Percentiles rank a stretch among this genome's conserved stretches.
phyloP scores from a whole-genome alignment of 2,329 filamentous ascomycete genomes.

The Fusarium mexicanum region DNA sequence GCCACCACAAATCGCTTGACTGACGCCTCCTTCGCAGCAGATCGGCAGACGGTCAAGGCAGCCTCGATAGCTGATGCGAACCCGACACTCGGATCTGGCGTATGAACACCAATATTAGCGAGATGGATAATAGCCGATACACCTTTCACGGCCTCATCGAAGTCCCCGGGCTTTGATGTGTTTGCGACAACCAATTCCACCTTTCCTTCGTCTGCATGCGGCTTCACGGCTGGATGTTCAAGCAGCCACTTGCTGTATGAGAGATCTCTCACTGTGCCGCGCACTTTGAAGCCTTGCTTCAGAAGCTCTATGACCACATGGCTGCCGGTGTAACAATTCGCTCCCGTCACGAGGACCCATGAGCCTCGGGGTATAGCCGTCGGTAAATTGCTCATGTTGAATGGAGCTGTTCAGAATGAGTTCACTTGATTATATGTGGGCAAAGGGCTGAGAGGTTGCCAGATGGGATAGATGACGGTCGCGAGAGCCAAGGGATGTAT shows the following conservation, averaged over 20 bases:
- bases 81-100: constrained; percentile 25
- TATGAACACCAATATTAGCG: constrained; percentile 15
- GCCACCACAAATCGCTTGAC: constrained; percentile 36
- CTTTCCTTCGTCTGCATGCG: constrained; percentile 1
- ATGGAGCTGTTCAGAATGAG: accelerated
- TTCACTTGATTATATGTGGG: accelerated
- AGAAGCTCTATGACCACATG: constrained; percentile 35
- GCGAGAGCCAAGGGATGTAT: not conserved
- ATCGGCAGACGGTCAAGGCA: constrained; percentile 22
- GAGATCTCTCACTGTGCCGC: constrained; percentile 29
- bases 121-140: constrained; percentile 34
- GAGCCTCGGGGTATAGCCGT: constrained; percentile 34
- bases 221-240: constrained; percentile 9
- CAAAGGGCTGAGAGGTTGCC: too few species aligned
- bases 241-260: constrained; percentile 32
- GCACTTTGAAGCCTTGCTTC: constrained; percentile 33
- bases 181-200: constrained; percentile 35
- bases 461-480: accelerated
- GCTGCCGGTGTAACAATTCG: constrained; percentile 33
- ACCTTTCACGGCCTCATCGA: constrained; percentile 32
- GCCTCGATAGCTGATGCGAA: constrained; percentile 27
- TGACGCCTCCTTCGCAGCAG: constrained; percentile 23
- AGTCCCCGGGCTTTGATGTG: constrained; percentile 20
- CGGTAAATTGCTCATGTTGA: constrained; percentile 2
- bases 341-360: constrained; percentile 36